phyloP scores from a whole-genome alignment of 345 rosid species.

The Geranium rotundifolium region DNA sequence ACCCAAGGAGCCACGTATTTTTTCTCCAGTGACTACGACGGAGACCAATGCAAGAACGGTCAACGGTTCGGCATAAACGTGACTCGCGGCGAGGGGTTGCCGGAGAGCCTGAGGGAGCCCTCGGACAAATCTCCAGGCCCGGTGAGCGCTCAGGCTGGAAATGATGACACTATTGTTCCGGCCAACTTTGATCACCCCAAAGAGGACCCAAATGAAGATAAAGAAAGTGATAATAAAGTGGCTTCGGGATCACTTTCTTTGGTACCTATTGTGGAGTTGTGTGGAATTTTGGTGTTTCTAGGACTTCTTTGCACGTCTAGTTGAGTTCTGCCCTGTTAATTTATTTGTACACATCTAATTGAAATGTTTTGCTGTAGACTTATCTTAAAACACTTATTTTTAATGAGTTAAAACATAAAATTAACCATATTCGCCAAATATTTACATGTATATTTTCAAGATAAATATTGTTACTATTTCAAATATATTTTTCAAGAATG shows the following conservation, averaged over 20 bases:
- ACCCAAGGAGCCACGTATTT: slow-evolving; percentile 65
- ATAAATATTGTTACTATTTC: too few relatives aligned
- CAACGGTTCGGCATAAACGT: slow-evolving; percentile 62
- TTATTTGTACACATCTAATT: too few relatives aligned
- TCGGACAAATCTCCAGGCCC: slow-evolving; percentile 55
- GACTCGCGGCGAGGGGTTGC: slow-evolving; percentile 71
- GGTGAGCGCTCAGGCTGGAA: slow-evolving; percentile 23
- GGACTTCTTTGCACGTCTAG: too few relatives aligned
- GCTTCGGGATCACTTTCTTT: slow-evolving; percentile 15
- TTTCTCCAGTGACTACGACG: slow-evolving; percentile 79
- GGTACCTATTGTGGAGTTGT: too few relatives aligned
- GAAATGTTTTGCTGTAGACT: too few relatives aligned
- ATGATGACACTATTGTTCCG: slow-evolving; percentile 61
- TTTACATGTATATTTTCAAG: too few relatives aligned
- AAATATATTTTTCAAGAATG: too few relatives aligned
- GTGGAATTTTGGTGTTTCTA: too few relatives aligned
- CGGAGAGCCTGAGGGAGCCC: slow-evolving; percentile 33
- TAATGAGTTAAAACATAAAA: too few relatives aligned
- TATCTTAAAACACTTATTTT: too few relatives aligned
- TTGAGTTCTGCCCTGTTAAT: too few relatives aligned
- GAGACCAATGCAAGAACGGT: slow-evolving; percentile 70
- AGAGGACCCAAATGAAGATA: slow-evolving; percentile 23
- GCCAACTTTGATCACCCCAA: slow-evolving; percentile 56
- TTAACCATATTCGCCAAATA: too few relatives aligned
- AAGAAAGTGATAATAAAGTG: not conserved